phyloP scores from a whole-genome alignment of 768 basidiomycete species.

The Lactifluus pinguis region DNA sequence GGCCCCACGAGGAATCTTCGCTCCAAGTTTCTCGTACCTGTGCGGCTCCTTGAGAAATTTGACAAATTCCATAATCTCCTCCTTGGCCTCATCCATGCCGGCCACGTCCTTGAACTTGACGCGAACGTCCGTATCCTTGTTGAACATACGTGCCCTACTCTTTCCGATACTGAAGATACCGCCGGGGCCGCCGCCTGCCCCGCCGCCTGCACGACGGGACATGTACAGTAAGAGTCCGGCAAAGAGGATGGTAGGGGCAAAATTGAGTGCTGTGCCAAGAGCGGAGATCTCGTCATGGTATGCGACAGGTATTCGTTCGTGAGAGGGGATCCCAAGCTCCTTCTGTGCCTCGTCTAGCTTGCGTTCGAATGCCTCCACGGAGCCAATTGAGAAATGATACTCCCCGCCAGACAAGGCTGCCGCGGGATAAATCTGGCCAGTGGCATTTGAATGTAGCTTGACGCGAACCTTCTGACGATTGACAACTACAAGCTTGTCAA shows the following conservation, averaged over 20 bases:
- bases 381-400: conserved; percentile 95
- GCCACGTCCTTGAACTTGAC: conserved; percentile 95
- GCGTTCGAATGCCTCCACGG: conserved; percentile 92
- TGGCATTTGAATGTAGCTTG: conserved; percentile 85
- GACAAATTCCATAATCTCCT: conserved; percentile 99
- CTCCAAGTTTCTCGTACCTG: conserved; percentile 92
- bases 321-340: conserved; percentile 84
- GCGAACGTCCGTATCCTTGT: conserved; percentile 91
- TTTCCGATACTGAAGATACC: conserved; percentile 98
- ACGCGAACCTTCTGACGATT: conserved; percentile 88
- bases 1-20: conserved; percentile 94
- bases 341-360: conserved; percentile 89
- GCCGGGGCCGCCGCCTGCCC: conserved; percentile 56
- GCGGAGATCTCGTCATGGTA: conserved; percentile 93
- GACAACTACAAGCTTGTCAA: conserved; percentile 87
- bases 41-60: conserved; percentile 95
- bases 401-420: conserved; percentile 45
- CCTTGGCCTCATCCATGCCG: conserved; percentile 99
- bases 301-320: conserved; percentile 92
- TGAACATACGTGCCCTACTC: conserved; percentile 89
- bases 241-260: conserved; percentile 91
- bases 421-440: conserved; percentile 65
- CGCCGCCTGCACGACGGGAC: conserved; percentile 57
- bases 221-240: conserved; percentile 87
- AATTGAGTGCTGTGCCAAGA: conserved; percentile 71